Conservation (phyloP, 2,329 filamentous ascomycete genomes). For the Fusarium ambrosium region DNA sequence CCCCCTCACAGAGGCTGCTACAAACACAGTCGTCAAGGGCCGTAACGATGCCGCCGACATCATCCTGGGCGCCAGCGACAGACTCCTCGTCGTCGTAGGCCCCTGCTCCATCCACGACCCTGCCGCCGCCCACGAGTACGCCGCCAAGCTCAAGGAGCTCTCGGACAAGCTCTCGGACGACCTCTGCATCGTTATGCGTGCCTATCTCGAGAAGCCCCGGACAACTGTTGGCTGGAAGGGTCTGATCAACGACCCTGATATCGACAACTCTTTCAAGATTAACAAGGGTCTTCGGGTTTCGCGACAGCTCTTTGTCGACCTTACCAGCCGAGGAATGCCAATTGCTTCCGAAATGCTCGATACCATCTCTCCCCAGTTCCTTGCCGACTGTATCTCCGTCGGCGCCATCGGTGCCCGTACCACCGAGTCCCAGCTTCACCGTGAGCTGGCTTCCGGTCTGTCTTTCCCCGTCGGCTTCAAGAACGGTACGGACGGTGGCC, state of each 20-base stretch:
- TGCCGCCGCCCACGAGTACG: constrained; percentile 88
- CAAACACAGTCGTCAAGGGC: constrained; percentile 78
- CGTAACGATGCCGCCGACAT: constrained; percentile 78
- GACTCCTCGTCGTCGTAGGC: constrained; percentile 92
- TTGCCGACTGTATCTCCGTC: constrained; percentile 94
- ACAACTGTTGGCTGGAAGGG: constrained; percentile 99
- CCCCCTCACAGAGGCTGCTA: constrained; percentile 73
- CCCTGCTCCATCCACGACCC: constrained; percentile 99
- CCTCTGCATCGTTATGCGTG: constrained; percentile 94
- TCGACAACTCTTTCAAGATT: constrained; percentile 97
- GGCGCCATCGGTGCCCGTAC: constrained; percentile 96
- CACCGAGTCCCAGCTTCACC: constrained; percentile 95
- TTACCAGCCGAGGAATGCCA: constrained; percentile 89
- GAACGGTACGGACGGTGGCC: constrained; percentile 95
- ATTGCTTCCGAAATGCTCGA: constrained; percentile 99
- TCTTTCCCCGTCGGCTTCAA: constrained; percentile 99
- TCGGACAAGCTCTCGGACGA: constrained; percentile 85
- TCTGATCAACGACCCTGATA: constrained; percentile 98
- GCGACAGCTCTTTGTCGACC: constrained; percentile 92
- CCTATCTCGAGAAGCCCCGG: constrained; percentile 98
- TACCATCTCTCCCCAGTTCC: constrained; percentile 97
- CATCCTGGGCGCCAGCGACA: constrained; percentile 84
- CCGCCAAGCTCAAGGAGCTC: constrained; percentile 79
- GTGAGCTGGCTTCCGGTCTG: constrained; percentile 93
- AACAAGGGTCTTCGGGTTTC: constrained; percentile 97